Evolutionary conservation across 495 filamentous ascomycete genomes (phyloP).

Genomic region (Sordaria brevicollis): DNA sequence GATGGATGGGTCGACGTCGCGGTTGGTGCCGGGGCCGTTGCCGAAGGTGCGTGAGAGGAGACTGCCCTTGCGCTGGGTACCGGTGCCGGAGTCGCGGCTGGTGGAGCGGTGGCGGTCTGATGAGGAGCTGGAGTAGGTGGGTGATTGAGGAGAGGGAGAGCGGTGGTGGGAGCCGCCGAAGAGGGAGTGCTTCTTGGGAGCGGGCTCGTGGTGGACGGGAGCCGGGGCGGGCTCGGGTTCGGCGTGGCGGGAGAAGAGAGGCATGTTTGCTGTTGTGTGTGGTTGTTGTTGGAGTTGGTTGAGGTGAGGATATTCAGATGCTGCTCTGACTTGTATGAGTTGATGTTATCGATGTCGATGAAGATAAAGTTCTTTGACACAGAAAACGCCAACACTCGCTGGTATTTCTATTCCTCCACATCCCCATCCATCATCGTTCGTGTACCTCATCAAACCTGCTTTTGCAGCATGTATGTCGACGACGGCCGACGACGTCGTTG

Average conservation of each 20-base stretch:
- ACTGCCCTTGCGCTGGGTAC: conserved; percentile 16
- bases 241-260: conserved; percentile 36
- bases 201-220: conserved; percentile 12
- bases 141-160: conserved; percentile 25
- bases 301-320: not conserved
- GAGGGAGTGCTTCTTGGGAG: conserved; percentile 28
- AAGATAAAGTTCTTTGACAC: not conserved
- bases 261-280: conserved; percentile 24
- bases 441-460: conserved; percentile 14
- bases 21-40: conserved; percentile 22
- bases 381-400: not conserved
- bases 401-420: not conserved
- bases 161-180: conserved; percentile 30
- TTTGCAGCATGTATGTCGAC: conserved; percentile 5
- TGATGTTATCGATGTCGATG: not conserved
- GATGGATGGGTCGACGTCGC: conserved; percentile 48
- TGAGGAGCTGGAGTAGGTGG: conserved; percentile 15
- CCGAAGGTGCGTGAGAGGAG: conserved; percentile 34
- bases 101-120: conserved; percentile 7
- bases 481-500: not conserved
- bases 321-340: not conserved
- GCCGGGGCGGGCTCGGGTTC: conserved; percentile 27
- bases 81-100: conserved; percentile 6
- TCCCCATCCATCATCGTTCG: not conserved
- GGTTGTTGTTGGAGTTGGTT: not conserved